Conservation (phyloP, 2,329 filamentous ascomycete species). For the Aureobasidium sp. region DNA sequence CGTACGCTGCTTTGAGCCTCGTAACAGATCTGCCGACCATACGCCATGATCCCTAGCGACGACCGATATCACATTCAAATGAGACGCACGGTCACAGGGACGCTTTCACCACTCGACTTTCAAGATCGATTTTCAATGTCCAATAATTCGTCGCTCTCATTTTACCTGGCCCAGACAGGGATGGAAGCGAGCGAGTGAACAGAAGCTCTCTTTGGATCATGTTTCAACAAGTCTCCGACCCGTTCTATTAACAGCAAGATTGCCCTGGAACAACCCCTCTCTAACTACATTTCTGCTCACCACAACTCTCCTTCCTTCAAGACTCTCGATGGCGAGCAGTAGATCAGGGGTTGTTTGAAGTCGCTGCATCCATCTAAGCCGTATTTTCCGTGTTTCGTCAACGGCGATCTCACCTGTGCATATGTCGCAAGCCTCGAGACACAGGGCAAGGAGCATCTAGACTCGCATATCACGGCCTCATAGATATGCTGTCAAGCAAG, state of each 20-base stretch:
- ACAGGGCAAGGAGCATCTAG: neutral
- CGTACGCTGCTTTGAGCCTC: neutral
- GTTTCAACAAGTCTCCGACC: neutral
- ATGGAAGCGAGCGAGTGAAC: neutral
- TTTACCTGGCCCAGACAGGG: neutral
- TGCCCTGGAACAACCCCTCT: neutral
- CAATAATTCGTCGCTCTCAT: neutral
- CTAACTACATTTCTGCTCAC: neutral
- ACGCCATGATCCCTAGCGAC: neutral
- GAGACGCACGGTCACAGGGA: neutral
- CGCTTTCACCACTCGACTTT: neutral
- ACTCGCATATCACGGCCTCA: neutral
- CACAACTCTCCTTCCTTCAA: neutral
- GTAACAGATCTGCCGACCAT: neutral
- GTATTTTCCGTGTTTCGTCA: neutral
- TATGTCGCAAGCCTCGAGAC: neutral
- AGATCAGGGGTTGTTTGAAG: neutral
- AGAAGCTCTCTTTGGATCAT: neutral
- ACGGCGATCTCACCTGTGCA: neutral
- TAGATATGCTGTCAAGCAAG: neutral
- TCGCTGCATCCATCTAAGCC: neutral
- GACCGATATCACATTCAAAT: neutral
- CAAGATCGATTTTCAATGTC: neutral
- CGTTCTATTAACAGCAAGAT: neutral
- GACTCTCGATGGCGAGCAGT: neutral